phyloP scores from a whole-genome alignment of 2,329 filamentous ascomycete species.

The Didymella sp. region DNA sequence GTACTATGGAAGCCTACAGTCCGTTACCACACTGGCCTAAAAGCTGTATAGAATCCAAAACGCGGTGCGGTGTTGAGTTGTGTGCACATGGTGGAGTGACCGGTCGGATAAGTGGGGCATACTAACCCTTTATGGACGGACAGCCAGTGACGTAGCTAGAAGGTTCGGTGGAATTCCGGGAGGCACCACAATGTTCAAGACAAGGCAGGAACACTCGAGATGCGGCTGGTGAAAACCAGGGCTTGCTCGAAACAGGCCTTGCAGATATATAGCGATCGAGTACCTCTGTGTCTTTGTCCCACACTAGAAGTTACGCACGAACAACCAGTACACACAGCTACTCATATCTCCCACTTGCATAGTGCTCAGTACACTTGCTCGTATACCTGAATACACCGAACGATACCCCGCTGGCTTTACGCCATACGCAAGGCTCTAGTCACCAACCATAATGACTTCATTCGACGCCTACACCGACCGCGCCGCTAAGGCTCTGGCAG shows the following conservation, averaged over 20 bases:
- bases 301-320: slow-evolving; percentile 25
- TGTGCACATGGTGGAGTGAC: background rate
- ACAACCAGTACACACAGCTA: slow-evolving; percentile 16
- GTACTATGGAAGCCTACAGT: background rate
- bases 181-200: slow-evolving; percentile 25
- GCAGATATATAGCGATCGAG: slow-evolving; percentile 35
- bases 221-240: slow-evolving; percentile 33
- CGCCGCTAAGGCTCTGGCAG: slow-evolving; percentile 86
- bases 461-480: slow-evolving; percentile 93
- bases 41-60: background rate
- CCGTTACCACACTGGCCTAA: background rate
- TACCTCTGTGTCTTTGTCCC: slow-evolving; percentile 7
- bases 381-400: slow-evolving; percentile 18
- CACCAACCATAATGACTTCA: slow-evolving; percentile 66
- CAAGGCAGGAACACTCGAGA: slow-evolving; percentile 34
- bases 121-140: slow-evolving; percentile 5
- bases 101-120: background rate
- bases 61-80: background rate
- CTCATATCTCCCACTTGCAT: slow-evolving; percentile 1
- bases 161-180: slow-evolving; percentile 33
- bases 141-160: slow-evolving; percentile 28
- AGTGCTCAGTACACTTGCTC: slow-evolving; percentile 8
- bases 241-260: slow-evolving; percentile 21
- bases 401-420: slow-evolving; percentile 23
- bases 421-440: slow-evolving; percentile 31